Conservation (phyloP, 805 yeast species). For the Kuraishia cidri region DNA sequence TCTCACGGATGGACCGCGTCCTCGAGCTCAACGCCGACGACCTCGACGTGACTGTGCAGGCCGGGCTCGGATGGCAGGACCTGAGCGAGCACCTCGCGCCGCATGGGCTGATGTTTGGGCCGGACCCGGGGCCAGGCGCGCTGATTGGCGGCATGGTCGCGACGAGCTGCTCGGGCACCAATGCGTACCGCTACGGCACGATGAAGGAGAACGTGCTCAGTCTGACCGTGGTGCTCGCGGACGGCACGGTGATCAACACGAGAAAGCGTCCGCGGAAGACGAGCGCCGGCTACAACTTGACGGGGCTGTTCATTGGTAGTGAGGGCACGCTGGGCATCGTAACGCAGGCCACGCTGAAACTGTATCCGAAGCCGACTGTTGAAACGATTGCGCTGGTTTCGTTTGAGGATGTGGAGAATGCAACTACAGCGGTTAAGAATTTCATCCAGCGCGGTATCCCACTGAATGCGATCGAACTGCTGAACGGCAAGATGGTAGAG, state of each 20-base stretch:
- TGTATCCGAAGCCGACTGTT: conserved; percentile 53
- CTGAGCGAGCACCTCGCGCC: conserved; percentile 41
- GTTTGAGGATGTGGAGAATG: conserved; percentile 60
- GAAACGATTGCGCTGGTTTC: conserved; percentile 66
- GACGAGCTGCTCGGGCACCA: conserved; percentile 74
- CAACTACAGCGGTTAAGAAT: conserved; percentile 59
- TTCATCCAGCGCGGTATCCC: conserved; percentile 54
- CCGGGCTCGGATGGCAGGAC: conserved; percentile 76
- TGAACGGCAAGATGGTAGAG: conserved; percentile 66
- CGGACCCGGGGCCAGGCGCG: conserved; percentile 78
- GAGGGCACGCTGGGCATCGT: conserved; percentile 81
- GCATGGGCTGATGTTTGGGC: conserved; percentile 55
- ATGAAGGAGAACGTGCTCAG: conserved; percentile 67
- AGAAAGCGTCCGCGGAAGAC: conserved; percentile 68
- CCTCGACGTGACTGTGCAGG: conserved; percentile 65
- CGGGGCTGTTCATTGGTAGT: conserved; percentile 65
- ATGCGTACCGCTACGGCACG: conserved; percentile 76
- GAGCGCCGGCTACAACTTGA: conserved; percentile 73
- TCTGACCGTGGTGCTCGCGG: conserved; percentile 70
- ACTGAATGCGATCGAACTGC: conserved; percentile 66
- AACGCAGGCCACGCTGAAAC: conserved; percentile 66
- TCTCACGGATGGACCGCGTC: conserved; percentile 51
- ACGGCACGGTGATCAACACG: conserved; percentile 71
- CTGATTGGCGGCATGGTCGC: conserved; percentile 73
- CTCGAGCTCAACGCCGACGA: conserved; percentile 51